A percentile compares a stretch with the other conserved stretches of the same genome.
phyloP scores from a whole-genome alignment of 495 filamentous ascomycete species.

The Oleoguttula mirabilis region DNA sequence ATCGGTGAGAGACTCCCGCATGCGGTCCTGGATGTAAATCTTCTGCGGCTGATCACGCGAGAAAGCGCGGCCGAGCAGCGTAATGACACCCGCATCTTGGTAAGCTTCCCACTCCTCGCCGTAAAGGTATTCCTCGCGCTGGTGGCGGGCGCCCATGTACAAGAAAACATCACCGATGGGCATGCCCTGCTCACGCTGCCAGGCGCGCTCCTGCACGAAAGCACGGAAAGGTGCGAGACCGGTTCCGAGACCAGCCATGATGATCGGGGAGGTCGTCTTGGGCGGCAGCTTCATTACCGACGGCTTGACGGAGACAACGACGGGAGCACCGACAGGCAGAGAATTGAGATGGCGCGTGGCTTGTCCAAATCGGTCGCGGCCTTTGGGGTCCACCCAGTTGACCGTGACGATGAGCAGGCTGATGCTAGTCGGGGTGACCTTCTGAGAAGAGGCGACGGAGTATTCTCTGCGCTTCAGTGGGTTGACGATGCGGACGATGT shows the following conservation, averaged over 20 bases:
- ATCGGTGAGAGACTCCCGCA: conserved; percentile 77
- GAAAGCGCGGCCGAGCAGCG: conserved; percentile 86
- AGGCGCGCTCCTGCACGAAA: conserved; percentile 94
- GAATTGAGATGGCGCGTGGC: conserved; percentile 76
- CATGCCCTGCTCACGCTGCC: conserved; percentile 90
- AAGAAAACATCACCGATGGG: conserved; percentile 86
- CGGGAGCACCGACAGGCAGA: conserved; percentile 57
- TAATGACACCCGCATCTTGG: conserved; percentile 87
- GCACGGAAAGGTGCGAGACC: conserved; percentile 95
- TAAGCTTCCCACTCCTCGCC: conserved; percentile 99
- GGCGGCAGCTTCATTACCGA: conserved; percentile 94
- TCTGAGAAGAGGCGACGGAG: conserved; percentile 92
- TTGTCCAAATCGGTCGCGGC: conserved; percentile 83
- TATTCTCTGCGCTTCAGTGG: conserved; percentile 96
- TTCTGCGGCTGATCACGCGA: conserved; percentile 94
- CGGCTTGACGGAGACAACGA: conserved; percentile 90
- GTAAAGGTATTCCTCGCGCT: conserved; percentile 96
- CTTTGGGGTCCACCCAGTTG: conserved; percentile 76
- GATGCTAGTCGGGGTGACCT: conserved; percentile 73
- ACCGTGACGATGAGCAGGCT: conserved; percentile 98
- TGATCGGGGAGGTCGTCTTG: conserved; percentile 74
- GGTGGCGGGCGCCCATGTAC: conserved; percentile 94
- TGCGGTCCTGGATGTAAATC: conserved; percentile 98
- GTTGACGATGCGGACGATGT: conserved; percentile 76
- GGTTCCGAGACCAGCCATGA: conserved; percentile 99